These are phyloP conservation scores for Plasmopara viticola DNA, from an alignment of 352 stramenopile genomes.

Conservation along the genomic window DNA sequence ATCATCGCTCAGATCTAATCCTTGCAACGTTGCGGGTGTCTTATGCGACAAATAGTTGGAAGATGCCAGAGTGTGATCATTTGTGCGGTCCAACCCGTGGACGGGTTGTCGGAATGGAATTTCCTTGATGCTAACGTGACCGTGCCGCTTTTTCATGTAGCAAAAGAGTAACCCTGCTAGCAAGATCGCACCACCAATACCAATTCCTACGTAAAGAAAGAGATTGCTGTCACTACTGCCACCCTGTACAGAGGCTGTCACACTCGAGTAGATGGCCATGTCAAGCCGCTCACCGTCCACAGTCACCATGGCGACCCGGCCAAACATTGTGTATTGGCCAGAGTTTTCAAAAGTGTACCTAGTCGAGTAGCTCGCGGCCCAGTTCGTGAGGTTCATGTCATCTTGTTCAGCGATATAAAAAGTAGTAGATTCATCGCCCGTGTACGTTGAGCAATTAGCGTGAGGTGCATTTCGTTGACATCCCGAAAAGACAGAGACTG, in stretches of 20 bases:
- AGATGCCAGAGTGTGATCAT: slow-evolving; percentile 53
- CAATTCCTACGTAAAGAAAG: slow-evolving; percentile 70
- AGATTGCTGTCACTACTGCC: slow-evolving; percentile 38
- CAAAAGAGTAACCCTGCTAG: slow-evolving; percentile 60
- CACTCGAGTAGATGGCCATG: slow-evolving; percentile 74
- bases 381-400: slow-evolving; percentile 60
- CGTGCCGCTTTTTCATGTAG: slow-evolving; percentile 58
- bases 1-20: slow-evolving; percentile 24
- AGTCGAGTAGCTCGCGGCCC: slow-evolving; percentile 42
- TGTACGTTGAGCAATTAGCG: slow-evolving; percentile 66
- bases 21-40: slow-evolving; percentile 32
- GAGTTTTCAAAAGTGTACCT: slow-evolving; percentile 51
- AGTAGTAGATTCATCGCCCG: slow-evolving; percentile 46
- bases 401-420: slow-evolving; percentile 42
- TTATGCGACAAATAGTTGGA: slow-evolving; percentile 69
- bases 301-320: slow-evolving; percentile 62
- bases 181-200: slow-evolving; percentile 59
- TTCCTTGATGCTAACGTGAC: slow-evolving; percentile 54
- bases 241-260: slow-evolving; percentile 47
- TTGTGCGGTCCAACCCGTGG: slow-evolving; percentile 30
- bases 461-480: slow-evolving; percentile 45
- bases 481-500: slow-evolving; percentile 61
- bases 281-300: slow-evolving; percentile 68
- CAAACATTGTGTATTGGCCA: slow-evolving; percentile 64
- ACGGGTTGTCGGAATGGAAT: slow-evolving; percentile 67